Evolutionary conservation across 2,329 filamentous ascomycete genomes (phyloP), one percentile per base, ranked within the genome.

Genomic region (Pestalotiopsis sp.): DNA sequence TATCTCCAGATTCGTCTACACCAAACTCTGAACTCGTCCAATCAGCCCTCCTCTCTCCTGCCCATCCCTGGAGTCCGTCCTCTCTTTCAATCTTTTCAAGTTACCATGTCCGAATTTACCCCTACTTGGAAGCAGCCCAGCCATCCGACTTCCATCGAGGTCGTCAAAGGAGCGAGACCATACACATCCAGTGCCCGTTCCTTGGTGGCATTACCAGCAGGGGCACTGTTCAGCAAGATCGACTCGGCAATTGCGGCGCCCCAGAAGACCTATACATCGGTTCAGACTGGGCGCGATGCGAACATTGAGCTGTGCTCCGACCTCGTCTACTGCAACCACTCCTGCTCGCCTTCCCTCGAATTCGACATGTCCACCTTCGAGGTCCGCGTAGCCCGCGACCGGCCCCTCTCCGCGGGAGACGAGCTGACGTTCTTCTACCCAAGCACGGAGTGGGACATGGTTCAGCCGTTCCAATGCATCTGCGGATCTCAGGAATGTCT

Each of bases 211-310:
- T 27, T 58, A 20, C 56, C 56, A 25, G 25, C 20, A 27, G 56
- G 56, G 56, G 56, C 56, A 58, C 56, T 58, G 56, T 58, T 58
- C 56, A 58, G 56, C 56, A 58, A 58, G 56, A 58, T 58, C 56
- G 25, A 58, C 56, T 23, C 56, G 56, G 20, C 56, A 58, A 58
- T 27, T 58, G 56, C 56, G 56, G 56, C 56, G n/a, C 56, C 56
- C 56, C 56, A 27, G 12, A 58, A 58, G 56, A 58, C 56, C 1
- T 58, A 58, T 58, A 58, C 56, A 58, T 58, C 56, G 13, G 56
- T 58, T 58, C 56, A 58, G 25, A 27, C 25, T 58, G 56, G 56
- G 25, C 56, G 20, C 56, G 56, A n/a, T 27, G 56, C 13, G n/a
- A 58, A 58, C 56, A 27, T 58, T 20, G 56, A 58, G 56, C 56